Percentiles rank a stretch among this genome's conserved stretches.
phyloP scores from a whole-genome alignment of 2,329 filamentous ascomycete genomes.

The Sporothrix pallida region DNA sequence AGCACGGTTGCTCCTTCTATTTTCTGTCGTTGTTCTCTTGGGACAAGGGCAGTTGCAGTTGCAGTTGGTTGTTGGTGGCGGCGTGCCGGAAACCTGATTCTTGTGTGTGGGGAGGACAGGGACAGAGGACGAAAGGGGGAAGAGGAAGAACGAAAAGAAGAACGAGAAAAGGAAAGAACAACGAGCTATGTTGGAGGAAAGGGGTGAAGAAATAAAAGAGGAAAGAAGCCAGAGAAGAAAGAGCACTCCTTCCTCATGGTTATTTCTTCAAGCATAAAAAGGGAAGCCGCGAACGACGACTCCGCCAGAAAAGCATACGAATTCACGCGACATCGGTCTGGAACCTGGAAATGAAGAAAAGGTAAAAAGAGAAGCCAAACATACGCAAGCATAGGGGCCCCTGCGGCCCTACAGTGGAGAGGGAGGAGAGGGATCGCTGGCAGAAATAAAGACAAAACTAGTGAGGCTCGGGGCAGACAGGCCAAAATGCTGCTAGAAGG shows the following conservation, averaged over 20 bases:
- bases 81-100: conserved; percentile 28
- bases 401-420: background rate
- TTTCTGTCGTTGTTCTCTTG: background rate
- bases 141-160: background rate
- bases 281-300: background rate
- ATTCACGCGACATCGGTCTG: conserved; percentile 3
- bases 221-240: background rate
- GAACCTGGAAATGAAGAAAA: background rate
- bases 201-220: background rate
- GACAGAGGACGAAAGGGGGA: too few relatives aligned
- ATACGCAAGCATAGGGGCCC: background rate
- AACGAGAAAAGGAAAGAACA: background rate
- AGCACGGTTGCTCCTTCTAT: background rate
- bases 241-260: too few relatives aligned
- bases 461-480: too few relatives aligned
- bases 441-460: too few relatives aligned
- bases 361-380: background rate
- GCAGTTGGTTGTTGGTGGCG: background rate
- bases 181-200: background rate
- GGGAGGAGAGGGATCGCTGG: background rate
- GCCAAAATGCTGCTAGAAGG: too few relatives aligned
- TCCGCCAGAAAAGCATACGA: conserved; percentile 18
- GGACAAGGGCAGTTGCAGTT: background rate
- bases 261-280: background rate
- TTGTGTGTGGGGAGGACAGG: background rate